Conservation (phyloP, 2,329 filamentous ascomycete species). For the Talaromyces sp. region DNA sequence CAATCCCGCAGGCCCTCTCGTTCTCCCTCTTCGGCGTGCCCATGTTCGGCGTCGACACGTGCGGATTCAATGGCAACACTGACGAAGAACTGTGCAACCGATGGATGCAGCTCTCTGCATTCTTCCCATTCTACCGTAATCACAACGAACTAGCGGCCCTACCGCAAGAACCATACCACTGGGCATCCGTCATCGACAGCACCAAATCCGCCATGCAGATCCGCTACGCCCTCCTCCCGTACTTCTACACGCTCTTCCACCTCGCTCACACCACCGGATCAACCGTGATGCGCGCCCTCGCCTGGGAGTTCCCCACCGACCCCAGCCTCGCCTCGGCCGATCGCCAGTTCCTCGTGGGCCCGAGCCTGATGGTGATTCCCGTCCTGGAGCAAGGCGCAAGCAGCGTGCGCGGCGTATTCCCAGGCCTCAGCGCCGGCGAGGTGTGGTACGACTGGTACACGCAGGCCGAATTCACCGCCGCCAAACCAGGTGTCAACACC, state of each 20-base stretch:
- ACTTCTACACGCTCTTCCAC: constrained; percentile 71
- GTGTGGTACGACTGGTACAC: constrained; percentile 79
- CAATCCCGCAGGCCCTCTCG: constrained; percentile 70
- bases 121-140: constrained; percentile 75
- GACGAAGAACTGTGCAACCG: constrained; percentile 66
- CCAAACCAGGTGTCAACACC: constrained; percentile 49
- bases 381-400: constrained; percentile 58
- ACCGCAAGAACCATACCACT: constrained; percentile 67
- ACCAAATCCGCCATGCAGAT: constrained; percentile 63
- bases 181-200: constrained; percentile 61
- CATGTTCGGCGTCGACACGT: constrained; percentile 69
- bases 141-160: constrained; percentile 61
- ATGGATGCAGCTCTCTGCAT: constrained; percentile 69
- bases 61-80: constrained; percentile 64
- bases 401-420: constrained; percentile 64
- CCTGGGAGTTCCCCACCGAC: constrained; percentile 71
- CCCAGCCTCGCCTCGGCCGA: constrained; percentile 62
- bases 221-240: constrained; percentile 66
- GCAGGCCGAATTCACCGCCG: constrained; percentile 49
- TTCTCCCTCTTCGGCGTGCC: constrained; percentile 72
- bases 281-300: constrained; percentile 67
- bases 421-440: constrained; percentile 55
- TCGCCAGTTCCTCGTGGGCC: constrained; percentile 67
- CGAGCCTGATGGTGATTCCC: constrained; percentile 61
- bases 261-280: constrained; percentile 59